Evolutionary conservation across 768 basidiomycete genomes (phyloP).

Genomic region (Russula vinacea): DNA sequence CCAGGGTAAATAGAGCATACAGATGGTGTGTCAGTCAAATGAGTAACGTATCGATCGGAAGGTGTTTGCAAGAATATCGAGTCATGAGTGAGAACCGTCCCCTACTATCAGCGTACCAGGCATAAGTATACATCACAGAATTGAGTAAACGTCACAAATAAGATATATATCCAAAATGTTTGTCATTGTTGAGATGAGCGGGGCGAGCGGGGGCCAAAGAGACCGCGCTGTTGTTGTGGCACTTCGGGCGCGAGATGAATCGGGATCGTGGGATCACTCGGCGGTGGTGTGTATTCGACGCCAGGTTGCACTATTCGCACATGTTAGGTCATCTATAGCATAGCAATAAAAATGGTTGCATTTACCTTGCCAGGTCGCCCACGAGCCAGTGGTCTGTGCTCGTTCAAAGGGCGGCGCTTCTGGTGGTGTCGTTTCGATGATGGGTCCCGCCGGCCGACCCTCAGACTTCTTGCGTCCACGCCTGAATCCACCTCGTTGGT

Average conservation of each 20-base stretch:
- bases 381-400: conserved; percentile 36
- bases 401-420: conserved; percentile 25
- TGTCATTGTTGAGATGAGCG: conserved; percentile 32
- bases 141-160: background rate
- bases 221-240: conserved; percentile 50
- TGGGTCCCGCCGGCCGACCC: conserved; percentile 19
- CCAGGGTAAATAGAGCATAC: conserved; percentile 5
- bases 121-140: conserved; percentile 10
- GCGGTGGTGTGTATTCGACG: conserved; percentile 57
- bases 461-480: conserved; percentile 28
- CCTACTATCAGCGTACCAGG: background rate
- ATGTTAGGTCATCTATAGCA: background rate
- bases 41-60: background rate
- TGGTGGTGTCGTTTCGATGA: conserved; percentile 10
- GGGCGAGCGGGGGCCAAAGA: conserved; percentile 79
- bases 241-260: conserved; percentile 58
- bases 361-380: conserved; percentile 46
- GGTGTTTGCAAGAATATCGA: background rate
- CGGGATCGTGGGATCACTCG: conserved; percentile 48
- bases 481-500: conserved; percentile 24
- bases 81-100: conserved; percentile 3
- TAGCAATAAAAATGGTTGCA: conserved; percentile 19
- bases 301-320: conserved; percentile 53
- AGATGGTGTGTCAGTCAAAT: conserved; percentile 1
- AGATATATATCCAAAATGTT: background rate